phyloP scores from a whole-genome alignment of 2,329 filamentous ascomycete species.

The Neonectria sp. region DNA sequence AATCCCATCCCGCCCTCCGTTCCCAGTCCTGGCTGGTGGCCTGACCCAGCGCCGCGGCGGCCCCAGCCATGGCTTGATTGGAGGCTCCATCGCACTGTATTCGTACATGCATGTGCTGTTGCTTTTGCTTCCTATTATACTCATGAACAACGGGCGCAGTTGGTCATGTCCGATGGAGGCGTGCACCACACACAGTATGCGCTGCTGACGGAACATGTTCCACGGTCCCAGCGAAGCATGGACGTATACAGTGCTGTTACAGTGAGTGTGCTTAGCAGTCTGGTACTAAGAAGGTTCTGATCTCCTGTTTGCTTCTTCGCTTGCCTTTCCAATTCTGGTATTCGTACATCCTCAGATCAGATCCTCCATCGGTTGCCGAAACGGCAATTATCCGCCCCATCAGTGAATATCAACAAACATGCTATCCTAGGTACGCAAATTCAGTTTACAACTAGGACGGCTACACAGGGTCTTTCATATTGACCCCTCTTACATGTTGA shows the following conservation, averaged over 20 bases:
- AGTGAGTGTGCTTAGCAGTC: neutral
- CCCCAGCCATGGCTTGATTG: slow-evolving; percentile 16
- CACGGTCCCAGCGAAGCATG: neutral
- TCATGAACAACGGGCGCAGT: slow-evolving; percentile 11
- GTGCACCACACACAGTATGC: slow-evolving; percentile 4
- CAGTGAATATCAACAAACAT: neutral
- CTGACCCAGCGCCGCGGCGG: slow-evolving; percentile 22
- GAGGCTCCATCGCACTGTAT: neutral
- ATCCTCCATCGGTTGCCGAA: slow-evolving; percentile 2
- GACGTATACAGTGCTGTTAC: slow-evolving; percentile 7
- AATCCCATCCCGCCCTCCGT: neutral
- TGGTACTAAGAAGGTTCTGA: neutral
- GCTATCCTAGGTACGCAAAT: neutral
- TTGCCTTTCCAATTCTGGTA: neutral
- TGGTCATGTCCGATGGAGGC: slow-evolving; percentile 6
- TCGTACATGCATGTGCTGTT: neutral
- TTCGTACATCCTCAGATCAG: neutral
- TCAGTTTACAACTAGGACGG: neutral
- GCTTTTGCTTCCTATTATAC: neutral
- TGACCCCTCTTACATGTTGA: neutral
- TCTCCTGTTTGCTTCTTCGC: neutral
- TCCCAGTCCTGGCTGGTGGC: slow-evolving; percentile 14
- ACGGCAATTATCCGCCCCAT: slow-evolving; percentile 13
- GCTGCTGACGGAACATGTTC: slow-evolving; percentile 1
- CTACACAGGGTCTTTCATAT: neutral